Percentiles rank a stretch among this genome's conserved stretches.
phyloP scores from a whole-genome alignment of 169 alveolate genomes.

The Theileria orientalis region DNA sequence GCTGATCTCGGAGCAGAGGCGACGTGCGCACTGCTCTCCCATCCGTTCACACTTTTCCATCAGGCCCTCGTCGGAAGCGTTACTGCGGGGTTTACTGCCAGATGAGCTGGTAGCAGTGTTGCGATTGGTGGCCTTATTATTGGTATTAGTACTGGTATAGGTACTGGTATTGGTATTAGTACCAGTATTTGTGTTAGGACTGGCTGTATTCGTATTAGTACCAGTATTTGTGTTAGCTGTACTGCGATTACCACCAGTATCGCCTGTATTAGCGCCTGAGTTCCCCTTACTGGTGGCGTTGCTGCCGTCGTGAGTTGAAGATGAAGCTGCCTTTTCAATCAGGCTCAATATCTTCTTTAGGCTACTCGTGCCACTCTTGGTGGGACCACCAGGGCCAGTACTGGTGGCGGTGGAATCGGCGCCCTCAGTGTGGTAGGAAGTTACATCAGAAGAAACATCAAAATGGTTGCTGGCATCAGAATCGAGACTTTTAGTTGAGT shows the following conservation, averaged over 20 bases:
- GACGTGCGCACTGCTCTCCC: slow-evolving; percentile 39
- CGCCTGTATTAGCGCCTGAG: too few species aligned
- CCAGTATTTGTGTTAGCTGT: not conserved
- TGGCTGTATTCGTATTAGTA: not conserved
- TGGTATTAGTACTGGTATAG: not conserved
- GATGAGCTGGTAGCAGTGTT: too few species aligned
- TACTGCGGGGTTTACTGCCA: not conserved
- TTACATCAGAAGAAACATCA: not conserved
- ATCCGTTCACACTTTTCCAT: slow-evolving; percentile 36
- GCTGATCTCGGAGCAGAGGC: slow-evolving; percentile 46
- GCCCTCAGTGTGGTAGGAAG: not conserved
- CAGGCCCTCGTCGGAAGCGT: not conserved
- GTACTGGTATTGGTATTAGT: not conserved
- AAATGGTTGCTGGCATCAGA: not conserved
- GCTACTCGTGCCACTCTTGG: not conserved
- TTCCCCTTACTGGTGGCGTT: too few species aligned
- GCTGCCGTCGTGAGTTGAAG: not conserved
- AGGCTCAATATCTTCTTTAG: not conserved
- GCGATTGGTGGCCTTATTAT: not conserved
- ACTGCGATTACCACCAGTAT: not conserved
- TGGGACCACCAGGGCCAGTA: not conserved
- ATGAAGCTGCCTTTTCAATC: too few species aligned
- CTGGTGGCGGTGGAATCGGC: not conserved
- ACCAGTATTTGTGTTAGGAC: not conserved
- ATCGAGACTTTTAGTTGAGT: not conserved